Evolutionary conservation across 73 alveolate species (phyloP).

Genomic region (Tetrahymena thermophila): DNA sequence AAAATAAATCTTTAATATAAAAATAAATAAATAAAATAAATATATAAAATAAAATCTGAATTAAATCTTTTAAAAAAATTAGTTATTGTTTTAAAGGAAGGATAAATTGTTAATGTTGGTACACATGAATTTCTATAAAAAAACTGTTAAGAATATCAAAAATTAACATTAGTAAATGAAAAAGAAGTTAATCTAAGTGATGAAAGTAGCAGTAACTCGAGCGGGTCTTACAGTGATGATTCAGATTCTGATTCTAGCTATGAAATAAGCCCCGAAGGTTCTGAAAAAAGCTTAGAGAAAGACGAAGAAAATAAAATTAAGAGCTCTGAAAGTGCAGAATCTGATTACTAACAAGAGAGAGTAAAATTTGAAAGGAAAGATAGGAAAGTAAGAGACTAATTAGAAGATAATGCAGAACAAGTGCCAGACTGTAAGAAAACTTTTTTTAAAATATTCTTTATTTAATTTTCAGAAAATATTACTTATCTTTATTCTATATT

Average conservation of each 20-base stretch:
- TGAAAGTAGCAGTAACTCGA: not conserved
- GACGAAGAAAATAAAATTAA: not conserved
- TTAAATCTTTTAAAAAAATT: not conserved
- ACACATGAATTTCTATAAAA: not conserved
- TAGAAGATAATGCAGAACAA: not conserved
- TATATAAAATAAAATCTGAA: not conserved
- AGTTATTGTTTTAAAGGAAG: conserved; percentile 6
- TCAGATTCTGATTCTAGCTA: not conserved
- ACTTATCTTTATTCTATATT: no score
- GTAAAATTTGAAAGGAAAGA: not conserved
- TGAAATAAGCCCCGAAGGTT: not conserved
- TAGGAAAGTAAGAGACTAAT: not conserved
- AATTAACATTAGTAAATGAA: not conserved
- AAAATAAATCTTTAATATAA: no score
- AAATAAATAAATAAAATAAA: no score
- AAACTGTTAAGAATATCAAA: not conserved
- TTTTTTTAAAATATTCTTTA: not conserved
- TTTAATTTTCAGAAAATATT: not conserved
- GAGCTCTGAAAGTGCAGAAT: not conserved
- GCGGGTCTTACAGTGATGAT: not conserved
- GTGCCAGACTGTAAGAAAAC: not conserved
- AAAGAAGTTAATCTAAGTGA: not conserved
- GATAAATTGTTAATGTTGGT: not conserved
- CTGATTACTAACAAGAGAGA: not conserved
- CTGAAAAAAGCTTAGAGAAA: not conserved